These are phyloP conservation scores for Dichotomocladium elegans DNA, from an alignment of 371 early-diverging fungal genomes.

Conservation along the genomic window DNA sequence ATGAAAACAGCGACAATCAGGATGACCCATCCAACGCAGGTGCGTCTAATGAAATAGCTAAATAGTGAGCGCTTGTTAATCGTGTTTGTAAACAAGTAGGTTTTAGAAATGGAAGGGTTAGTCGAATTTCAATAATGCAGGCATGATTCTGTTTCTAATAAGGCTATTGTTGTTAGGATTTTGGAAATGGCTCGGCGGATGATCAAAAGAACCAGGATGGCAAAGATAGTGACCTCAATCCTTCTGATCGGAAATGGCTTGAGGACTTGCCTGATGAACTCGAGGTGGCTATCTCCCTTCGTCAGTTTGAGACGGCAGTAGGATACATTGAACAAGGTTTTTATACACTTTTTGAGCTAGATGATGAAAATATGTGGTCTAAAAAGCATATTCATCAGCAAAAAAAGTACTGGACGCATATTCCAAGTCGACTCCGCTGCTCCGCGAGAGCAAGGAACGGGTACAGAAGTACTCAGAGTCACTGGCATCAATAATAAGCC, in stretches of 20 bases:
- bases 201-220: not conserved
- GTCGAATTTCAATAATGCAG: not conserved
- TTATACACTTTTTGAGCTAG: too few species aligned
- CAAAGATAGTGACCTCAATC: constrained; percentile 15
- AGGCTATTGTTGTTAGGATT: not conserved
- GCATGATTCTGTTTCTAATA: not conserved
- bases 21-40: constrained; percentile 24
- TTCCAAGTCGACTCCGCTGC: constrained; percentile 39
- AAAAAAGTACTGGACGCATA: constrained; percentile 29
- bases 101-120: constrained; percentile 2
- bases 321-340: constrained; percentile 69
- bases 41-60: not conserved
- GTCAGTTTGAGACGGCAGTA: constrained; percentile 84
- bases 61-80: not conserved
- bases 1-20: constrained; percentile 54
- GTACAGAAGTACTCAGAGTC: constrained; percentile 64
- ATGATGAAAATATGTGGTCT: too few species aligned
- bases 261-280: constrained; percentile 77
- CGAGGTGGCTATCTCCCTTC: constrained; percentile 83
- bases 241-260: constrained; percentile 61
- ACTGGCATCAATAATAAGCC: constrained; percentile 61
- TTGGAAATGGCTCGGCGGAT: not conserved
- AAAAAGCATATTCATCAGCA: too few species aligned
- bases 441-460: constrained; percentile 46
- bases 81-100: not conserved